phyloP scores from a whole-genome alignment of 805 yeast genomes.

The Ogataea haglerorum region DNA sequence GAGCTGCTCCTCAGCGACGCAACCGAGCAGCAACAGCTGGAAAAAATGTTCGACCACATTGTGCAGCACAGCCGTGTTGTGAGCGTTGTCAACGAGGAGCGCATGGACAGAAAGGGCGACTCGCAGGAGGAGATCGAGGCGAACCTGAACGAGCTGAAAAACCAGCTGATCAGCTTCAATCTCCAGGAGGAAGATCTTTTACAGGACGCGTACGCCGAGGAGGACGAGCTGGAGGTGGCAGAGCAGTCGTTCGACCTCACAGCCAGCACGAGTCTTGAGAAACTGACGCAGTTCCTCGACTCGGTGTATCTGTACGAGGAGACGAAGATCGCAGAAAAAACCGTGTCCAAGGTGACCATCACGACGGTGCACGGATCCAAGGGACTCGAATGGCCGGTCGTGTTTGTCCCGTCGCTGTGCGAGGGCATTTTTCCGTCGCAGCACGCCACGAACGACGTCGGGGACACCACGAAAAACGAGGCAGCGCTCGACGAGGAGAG shows the following conservation, averaged over 20 bases:
- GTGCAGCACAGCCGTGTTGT: slow-evolving; percentile 21
- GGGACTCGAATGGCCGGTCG: slow-evolving; percentile 95
- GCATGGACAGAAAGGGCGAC: slow-evolving; percentile 17
- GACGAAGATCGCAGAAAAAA: slow-evolving; percentile 10
- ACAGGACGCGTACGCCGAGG: slow-evolving; percentile 22
- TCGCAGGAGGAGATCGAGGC: slow-evolving; percentile 21
- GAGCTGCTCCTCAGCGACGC: slow-evolving; percentile 10
- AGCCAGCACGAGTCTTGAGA: slow-evolving; percentile 20
- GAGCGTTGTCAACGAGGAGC: slow-evolving; percentile 16
- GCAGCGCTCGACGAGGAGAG: slow-evolving; percentile 58
- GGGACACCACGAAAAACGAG: slow-evolving; percentile 45
- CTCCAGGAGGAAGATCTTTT: slow-evolving; percentile 24
- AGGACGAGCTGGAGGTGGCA: slow-evolving; percentile 20
- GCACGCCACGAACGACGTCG: slow-evolving; percentile 36
- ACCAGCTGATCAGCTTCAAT: slow-evolving; percentile 27
- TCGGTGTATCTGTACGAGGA: slow-evolving; percentile 32
- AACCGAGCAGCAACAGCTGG: slow-evolving; percentile 6
- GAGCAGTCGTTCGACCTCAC: slow-evolving; percentile 12
- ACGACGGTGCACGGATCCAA: slow-evolving; percentile 92
- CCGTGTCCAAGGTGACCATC: slow-evolving; percentile 33
- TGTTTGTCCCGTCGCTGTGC: slow-evolving; percentile 70
- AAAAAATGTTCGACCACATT: slow-evolving; percentile 22
- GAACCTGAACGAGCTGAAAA: slow-evolving; percentile 29
- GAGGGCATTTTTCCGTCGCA: slow-evolving; percentile 65
- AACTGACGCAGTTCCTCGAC: slow-evolving; percentile 32